These are phyloP conservation scores for Dichomitus squalens DNA, from an alignment of 1,284 basidiomycete species.

Conservation along the genomic window DNA sequence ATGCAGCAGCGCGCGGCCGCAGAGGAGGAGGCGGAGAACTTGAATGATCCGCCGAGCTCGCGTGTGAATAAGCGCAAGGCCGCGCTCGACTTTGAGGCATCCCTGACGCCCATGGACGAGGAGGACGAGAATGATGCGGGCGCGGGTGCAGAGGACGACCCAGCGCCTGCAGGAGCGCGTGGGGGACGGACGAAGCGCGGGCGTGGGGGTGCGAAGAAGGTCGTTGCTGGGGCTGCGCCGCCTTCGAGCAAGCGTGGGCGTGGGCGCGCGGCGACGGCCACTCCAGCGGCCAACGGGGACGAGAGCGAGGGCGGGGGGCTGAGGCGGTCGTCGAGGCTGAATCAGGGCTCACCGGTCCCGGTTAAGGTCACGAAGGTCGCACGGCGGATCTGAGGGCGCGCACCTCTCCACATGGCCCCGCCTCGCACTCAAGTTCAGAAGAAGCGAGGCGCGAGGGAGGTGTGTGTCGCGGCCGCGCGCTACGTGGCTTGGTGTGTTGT, in stretches of 20 bases:
- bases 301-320: conserved; percentile 4
- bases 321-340: conserved; percentile 16
- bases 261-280: not conserved
- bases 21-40: conserved; percentile 7
- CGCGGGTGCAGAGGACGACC: not conserved
- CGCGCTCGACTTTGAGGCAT: conserved; percentile 23
- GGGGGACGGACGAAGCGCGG: conserved; percentile 1
- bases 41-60: conserved; percentile 4
- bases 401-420: conserved; percentile 1
- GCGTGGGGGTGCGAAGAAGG: conserved; percentile 14
- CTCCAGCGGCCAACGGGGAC: not conserved
- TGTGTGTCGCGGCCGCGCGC: not conserved
- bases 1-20: conserved; percentile 16
- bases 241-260: conserved; percentile 10
- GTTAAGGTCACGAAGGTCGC: conserved; percentile 6
- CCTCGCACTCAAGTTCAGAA: not conserved
- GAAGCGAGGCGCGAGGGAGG: not conserved
- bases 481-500: not conserved
- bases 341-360: conserved; percentile 4
- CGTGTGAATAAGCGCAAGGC: conserved; percentile 29
- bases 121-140: conserved; percentile 17
- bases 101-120: conserved; percentile 28
- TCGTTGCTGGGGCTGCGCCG: not conserved
- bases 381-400: conserved; percentile 8
- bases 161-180: not conserved